phyloP scores from a whole-genome alignment of 2,329 filamentous ascomycete species.

The Helotiales sp. region DNA sequence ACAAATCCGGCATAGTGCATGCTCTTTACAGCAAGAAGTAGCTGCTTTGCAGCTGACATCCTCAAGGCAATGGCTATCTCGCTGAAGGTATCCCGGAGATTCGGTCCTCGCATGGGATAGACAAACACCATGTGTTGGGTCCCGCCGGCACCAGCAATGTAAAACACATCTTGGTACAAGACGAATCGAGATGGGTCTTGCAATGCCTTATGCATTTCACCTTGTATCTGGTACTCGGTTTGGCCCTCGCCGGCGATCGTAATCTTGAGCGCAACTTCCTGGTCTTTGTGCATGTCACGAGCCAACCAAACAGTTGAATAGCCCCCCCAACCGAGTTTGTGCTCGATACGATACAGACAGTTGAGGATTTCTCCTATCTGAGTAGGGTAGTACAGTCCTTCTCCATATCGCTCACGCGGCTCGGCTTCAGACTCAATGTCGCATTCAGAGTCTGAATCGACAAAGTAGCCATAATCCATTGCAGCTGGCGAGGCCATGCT shows the following conservation, averaged over 20 bases:
- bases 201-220: slow-evolving; percentile 13
- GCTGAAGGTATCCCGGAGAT: not conserved
- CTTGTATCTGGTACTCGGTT: slow-evolving; percentile 13
- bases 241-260: slow-evolving; percentile 11
- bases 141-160: not conserved
- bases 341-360: slow-evolving; percentile 43
- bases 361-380: slow-evolving; percentile 42
- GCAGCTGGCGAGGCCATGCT: no score
- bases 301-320: slow-evolving; percentile 49
- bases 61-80: slow-evolving; percentile 2
- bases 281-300: slow-evolving; percentile 24
- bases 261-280: slow-evolving; percentile 21
- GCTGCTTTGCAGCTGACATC: slow-evolving; percentile 14
- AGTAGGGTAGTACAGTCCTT: slow-evolving; percentile 22
- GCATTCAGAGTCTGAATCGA: not conserved
- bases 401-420: not conserved
- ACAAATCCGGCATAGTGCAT: slow-evolving; percentile 18
- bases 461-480: not conserved
- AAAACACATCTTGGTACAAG: slow-evolving; percentile 9
- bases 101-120: slow-evolving; percentile 12
- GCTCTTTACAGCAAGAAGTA: slow-evolving; percentile 13
- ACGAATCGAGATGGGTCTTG: slow-evolving; percentile 12
- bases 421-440: not conserved
- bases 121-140: slow-evolving; percentile 14
- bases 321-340: slow-evolving; percentile 46